Conservation (phyloP, 768 basidiomycete genomes). For the Mycena haematopus region DNA sequence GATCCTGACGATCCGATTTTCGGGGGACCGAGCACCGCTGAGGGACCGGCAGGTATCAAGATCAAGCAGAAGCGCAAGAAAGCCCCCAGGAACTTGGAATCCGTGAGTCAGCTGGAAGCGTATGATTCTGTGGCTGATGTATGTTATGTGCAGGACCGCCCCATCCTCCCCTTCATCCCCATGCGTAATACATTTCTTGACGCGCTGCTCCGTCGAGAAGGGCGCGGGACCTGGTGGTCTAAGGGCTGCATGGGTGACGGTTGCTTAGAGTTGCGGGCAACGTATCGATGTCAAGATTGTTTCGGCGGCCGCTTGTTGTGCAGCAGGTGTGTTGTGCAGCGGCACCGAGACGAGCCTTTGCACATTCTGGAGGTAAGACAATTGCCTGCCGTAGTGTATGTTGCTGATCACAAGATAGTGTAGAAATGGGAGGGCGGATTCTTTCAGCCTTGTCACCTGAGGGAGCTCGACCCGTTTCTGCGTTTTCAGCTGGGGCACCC, state of each 20-base stretch:
- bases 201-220: conserved; percentile 25
- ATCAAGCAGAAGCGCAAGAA: conserved; percentile 1
- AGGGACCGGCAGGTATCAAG: neutral
- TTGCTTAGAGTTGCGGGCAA: neutral
- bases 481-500: conserved; percentile 33
- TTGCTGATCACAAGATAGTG: neutral
- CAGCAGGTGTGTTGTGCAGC: conserved; percentile 21
- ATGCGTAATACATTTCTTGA: conserved; percentile 25
- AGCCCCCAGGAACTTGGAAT: neutral
- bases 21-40: neutral
- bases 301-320: conserved; percentile 21
- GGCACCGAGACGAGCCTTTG: conserved; percentile 25
- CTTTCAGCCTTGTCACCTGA: conserved; percentile 20
- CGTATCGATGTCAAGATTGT: conserved; percentile 29
- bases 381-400: no score
- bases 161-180: neutral
- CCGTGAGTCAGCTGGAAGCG: conserved; percentile 12
- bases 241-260: conserved; percentile 15
- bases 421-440: conserved; percentile 31
- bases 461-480: conserved; percentile 1
- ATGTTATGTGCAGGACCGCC: no score
- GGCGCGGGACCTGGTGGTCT: conserved; percentile 23
- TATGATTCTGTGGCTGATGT: no score
- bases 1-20: neutral
- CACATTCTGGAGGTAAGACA: conserved; percentile 33